Base-by-base conservation (phyloP, 1,284 basidiomycete genomes). In the Papiliotrema flavescens region DNA sequence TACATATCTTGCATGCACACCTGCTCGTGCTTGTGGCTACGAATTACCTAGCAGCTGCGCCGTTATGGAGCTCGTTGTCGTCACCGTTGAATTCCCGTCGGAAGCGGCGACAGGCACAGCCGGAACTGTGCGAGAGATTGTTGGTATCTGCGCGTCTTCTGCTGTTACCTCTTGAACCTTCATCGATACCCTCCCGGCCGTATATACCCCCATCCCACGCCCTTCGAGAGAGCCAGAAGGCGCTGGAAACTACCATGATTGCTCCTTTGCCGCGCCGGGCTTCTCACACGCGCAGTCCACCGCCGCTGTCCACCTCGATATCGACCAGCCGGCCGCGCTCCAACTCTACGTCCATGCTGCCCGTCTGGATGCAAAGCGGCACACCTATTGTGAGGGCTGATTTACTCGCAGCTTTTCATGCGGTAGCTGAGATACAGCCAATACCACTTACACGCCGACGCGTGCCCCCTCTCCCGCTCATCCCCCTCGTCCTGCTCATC, bases 301-400 rank as follows among this genome's bases (percentile, higher is more conserved):
- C 26, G 26, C 23, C 35, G 34, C 11, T 35, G 39, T 28, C 22
- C 17, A 5, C 2, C 17, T 35, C 23, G 11, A 11, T n/a, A 22
- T 28, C 24, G 41, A 45, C 15, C 15, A 45, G 28, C 15, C 36
- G 9, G 47, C 36, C n/a, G 32, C 54, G 24, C 40, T 47, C 20
- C 56, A 51, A 34, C 55, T 42, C 26, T 44, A 32, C 6, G 28
- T 44, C 15, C 9, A 54, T 53, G 51, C 40, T 62, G 41, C 60
- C 60, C 11, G n/a, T 59, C 32, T 62, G 57, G 54, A 32, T 56
- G 28, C 36, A 45, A 34, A 42, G 51, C 45, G 55, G 54, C 23
- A 57, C 49, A 20, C 47, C 56, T 20, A 47, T 61, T 8, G 60
- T 61, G 49, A n/a, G n/a, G n/a, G n/a, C n/a, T n/a, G n/a, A n/a